Base-by-base conservation (phyloP, 441 rosid genomes). In the Rhodomyrtus psidioides region DNA sequence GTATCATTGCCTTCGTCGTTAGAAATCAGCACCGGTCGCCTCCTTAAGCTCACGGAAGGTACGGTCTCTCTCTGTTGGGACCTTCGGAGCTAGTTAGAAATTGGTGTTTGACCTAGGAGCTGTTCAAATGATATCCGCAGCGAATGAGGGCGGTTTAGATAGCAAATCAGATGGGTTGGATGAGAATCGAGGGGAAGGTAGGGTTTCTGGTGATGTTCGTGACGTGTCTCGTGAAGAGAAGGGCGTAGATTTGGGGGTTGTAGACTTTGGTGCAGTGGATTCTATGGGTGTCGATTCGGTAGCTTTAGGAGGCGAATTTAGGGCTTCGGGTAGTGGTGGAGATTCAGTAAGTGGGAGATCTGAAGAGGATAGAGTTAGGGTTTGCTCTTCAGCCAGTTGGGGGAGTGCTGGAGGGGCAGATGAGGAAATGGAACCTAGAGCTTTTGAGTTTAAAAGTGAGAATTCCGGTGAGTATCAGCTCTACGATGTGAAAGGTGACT, bases 291-390 rank as follows among this genome's bases (percentile, higher is more conserved):
- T 59, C 42, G 90, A 83, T 91, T 88, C 81, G 81, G 82, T 55
- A 87, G 87, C 65, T 83, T 51, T 62, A 13, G 86, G 55, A 75
- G 87, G 85, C 82, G 91, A 82, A 17, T 86, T 76, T 57, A 74
- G 87, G 51, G 83, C 55, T 86, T 34, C 54, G n/a, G 79, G 51
- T 46, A 83, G 75, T 24, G 83, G 56, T 24, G 87, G 79, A 86
- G 88, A 74, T 87, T 82, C 86, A 24, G 91, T 60, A 13, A 57
- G 79, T 75, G 87, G 84, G 70, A 87, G 89, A 90, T 92, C 92
- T 75, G 90, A 84, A 39, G 87, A 88, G 84, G 87, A n/a, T 86
- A 55, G 87, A 85, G 86, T 17, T 82, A 79, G 83, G 86, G 87
- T 53, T 85, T 83, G 79, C 79, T 39, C 79, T 24, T 70, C 79